A percentile compares a stretch with the other conserved stretches of the same genome.
Evolutionary conservation across 148 eudicot genomes (phyloP).

Genomic region (Cornus suecica): DNA sequence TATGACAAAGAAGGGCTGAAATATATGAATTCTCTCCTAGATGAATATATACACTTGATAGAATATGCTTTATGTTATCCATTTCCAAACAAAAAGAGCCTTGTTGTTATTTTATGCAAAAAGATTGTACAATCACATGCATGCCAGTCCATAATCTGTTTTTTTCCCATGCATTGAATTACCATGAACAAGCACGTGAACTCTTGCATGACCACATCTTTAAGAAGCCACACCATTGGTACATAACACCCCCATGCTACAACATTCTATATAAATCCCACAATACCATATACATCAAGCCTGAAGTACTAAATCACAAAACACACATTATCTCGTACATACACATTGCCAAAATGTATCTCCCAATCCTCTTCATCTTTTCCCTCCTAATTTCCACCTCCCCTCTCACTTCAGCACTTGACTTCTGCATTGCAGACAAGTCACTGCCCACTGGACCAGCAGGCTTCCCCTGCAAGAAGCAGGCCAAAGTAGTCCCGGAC

Average conservation of each 20-base stretch:
- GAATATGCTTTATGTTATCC: neutral
- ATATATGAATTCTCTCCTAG: neutral
- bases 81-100: conserved; percentile 14
- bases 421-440: conserved; percentile 73
- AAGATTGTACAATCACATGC: conserved; percentile 22
- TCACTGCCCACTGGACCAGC: conserved; percentile 45
- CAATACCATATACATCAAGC: neutral
- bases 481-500: conserved; percentile 30
- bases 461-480: conserved; percentile 76
- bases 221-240: conserved; percentile 5
- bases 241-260: neutral
- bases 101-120: conserved; percentile 1
- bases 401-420: conserved; percentile 36
- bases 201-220: conserved; percentile 15
- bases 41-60: neutral
- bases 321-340: neutral
- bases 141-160: conserved; percentile 17
- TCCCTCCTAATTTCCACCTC: conserved; percentile 35
- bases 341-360: conserved; percentile 40
- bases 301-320: neutral
- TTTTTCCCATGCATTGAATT: neutral
- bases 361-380: conserved; percentile 33
- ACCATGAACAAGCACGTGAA: conserved; percentile 1
- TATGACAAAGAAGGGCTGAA: neutral
- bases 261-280: conserved; percentile 9